Base-by-base conservation (phyloP, 129 eudicot species). In the Apium graveolens region DNA sequence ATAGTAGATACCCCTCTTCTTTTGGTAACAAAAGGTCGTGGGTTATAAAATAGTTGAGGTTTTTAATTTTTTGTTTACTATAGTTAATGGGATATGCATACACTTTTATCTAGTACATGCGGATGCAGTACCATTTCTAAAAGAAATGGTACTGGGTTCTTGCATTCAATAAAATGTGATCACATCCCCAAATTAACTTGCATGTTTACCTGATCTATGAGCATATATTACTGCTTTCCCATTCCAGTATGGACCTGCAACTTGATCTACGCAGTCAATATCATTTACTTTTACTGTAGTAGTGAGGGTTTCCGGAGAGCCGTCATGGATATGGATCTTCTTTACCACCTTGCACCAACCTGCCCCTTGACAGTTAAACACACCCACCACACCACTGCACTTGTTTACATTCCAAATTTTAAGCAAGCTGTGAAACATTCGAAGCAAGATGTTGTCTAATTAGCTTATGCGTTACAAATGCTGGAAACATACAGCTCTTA, bases 311-410 rank as follows among this genome's bases (percentile, higher is more conserved):
- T 90, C 96, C 9, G 96, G 96, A 57, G 97, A 85, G 27, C 92
- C 53, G 74, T 91, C 91, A 75, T 91, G 96, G 73, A 91, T 91
- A 32, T 90, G 94, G 24, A 90, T 90, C 83, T 88, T 91, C 86
- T 91, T 91, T 17, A 74, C 82, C 7, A 84, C 62, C 86, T 87
- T 91, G 88, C 98, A 91, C 97, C 98, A 91, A 37, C 97, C 98
- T 2, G 98, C 98, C 66, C 98, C 98, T 51, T 94, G 98, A 85
- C 97, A 91, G 83, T 94, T 94, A 85, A 94, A 91, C 4, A 88
- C 91, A 75, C 98, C 98, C 62, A 94, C 96, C 80, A 94, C 90
- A 9, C 98, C 97, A 9, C 87, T 82, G 82, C 89, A 88, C 82
- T 94, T 94, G 83, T 91, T 94, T 74, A 84, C 76, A 78, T 94